Evolutionary conservation across 352 stramenopile species (phyloP).

Genomic region (Phytophthora agathidicida): DNA sequence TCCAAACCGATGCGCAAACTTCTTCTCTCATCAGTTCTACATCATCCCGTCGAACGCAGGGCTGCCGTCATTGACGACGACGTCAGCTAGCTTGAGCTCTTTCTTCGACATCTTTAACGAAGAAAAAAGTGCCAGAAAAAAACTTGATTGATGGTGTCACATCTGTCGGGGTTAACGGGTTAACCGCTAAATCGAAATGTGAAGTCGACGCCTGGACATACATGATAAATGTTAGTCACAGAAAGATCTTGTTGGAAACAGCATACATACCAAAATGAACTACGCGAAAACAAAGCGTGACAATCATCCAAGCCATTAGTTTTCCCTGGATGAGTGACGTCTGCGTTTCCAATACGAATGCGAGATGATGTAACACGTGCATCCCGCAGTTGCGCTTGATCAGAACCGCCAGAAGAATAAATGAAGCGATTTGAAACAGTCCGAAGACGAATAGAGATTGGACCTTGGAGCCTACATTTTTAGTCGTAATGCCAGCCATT

Average conservation of each 20-base stretch:
- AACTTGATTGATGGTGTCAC: too few relatives aligned
- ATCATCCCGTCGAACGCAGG: too few relatives aligned
- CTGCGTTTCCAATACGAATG: conserved; percentile 33
- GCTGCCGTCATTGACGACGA: too few relatives aligned
- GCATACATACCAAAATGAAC: too few relatives aligned
- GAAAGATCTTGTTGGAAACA: too few relatives aligned
- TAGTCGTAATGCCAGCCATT: background rate
- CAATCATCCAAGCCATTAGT: conserved; percentile 7
- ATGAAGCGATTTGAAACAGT: conserved; percentile 21
- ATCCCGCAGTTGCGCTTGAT: conserved; percentile 19
- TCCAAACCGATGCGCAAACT: too few relatives aligned
- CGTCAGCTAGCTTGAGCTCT: too few relatives aligned
- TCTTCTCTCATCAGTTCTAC: too few relatives aligned
- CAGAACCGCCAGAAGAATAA: conserved; percentile 9
- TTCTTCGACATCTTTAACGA: too few relatives aligned
- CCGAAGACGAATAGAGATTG: conserved; percentile 16
- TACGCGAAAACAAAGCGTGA: conserved; percentile 5
- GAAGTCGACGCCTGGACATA: conserved; percentile 11
- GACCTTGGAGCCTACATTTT: background rate
- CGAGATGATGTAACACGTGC: conserved; percentile 13
- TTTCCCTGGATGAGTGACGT: conserved; percentile 23
- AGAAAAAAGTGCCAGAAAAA: too few relatives aligned
- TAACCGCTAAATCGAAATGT: conserved; percentile 1
- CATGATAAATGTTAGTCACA: too few relatives aligned
- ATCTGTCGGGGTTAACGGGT: too few relatives aligned